phyloP scores from a whole-genome alignment of 1,284 basidiomycete species.

The Ustilago nuda region DNA sequence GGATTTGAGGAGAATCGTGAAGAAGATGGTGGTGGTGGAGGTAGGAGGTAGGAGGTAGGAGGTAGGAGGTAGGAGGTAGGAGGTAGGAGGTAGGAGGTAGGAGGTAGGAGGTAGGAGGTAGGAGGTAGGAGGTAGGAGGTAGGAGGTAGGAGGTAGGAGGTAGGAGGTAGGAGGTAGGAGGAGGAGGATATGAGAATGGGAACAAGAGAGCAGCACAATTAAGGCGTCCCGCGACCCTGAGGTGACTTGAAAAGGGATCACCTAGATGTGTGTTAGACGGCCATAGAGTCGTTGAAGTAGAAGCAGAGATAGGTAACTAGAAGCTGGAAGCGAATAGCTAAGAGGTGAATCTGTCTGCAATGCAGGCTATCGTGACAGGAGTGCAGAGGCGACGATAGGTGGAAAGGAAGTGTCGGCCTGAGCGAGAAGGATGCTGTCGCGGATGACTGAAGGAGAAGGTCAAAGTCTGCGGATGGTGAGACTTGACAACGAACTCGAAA shows the following conservation, averaged over 20 bases:
- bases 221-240: conserved; percentile 47
- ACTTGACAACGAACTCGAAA: conserved; percentile 2
- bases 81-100: not conserved
- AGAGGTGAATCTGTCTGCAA: not conserved
- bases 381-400: not conserved
- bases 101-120: too few relatives aligned
- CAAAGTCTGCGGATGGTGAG: not conserved
- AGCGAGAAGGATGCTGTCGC: not conserved
- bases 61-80: too few relatives aligned
- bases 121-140: not conserved
- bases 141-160: too few relatives aligned
- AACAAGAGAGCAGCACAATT: conserved; percentile 49
- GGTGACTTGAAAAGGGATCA: conserved; percentile 36
- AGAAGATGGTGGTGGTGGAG: not conserved
- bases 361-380: not conserved
- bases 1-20: not conserved
- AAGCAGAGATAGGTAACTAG: conserved; percentile 8
- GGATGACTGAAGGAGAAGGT: not conserved
- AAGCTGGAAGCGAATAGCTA: not conserved
- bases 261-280: conserved; percentile 28
- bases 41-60: not conserved
- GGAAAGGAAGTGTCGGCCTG: not conserved
- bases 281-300: conserved; percentile 33
- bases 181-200: not conserved
- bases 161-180: not conserved